Percentiles rank a stretch among this genome's conserved stretches.
phyloP scores from a whole-genome alignment of 257 asterid genomes.

The Lycium barbarum region DNA sequence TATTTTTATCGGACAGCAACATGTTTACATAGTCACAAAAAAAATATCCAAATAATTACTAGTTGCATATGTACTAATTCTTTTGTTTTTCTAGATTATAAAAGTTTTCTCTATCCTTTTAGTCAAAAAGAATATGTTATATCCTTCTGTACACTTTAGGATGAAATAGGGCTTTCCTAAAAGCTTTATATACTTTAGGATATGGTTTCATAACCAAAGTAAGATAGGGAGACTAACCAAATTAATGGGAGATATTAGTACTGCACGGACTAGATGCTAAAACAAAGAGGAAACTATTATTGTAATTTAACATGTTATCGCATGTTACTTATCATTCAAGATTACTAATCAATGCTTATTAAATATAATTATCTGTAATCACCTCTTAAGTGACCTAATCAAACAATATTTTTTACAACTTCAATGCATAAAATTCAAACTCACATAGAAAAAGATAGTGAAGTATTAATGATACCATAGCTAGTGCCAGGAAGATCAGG shows the following conservation, averaged over 20 bases:
- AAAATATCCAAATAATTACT: background rate
- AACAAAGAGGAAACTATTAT: no score
- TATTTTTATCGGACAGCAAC: background rate
- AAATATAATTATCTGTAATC: background rate
- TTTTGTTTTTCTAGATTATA: background rate
- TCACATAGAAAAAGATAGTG: background rate
- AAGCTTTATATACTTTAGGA: background rate
- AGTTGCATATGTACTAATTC: background rate
- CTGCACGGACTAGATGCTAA: no score
- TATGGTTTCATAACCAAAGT: background rate
- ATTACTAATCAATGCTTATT: background rate
- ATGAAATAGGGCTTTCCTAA: background rate
- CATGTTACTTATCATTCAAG: background rate
- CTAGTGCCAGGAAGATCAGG: constrained; percentile 29
- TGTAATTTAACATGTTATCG: no score
- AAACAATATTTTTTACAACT: no score
- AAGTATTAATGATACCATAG: constrained; percentile 20
- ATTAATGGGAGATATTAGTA: background rate
- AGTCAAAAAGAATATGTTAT: background rate
- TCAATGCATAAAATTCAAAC: no score
- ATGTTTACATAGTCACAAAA: background rate
- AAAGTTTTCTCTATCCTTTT: background rate
- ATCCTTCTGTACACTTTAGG: background rate
- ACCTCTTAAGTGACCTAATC: background rate
- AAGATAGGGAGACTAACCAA: background rate